Evolutionary conservation across 2,329 filamentous ascomycete genomes (phyloP), one percentile per base, ranked within the genome.

Genomic region (Pseudonectria foliicola): DNA sequence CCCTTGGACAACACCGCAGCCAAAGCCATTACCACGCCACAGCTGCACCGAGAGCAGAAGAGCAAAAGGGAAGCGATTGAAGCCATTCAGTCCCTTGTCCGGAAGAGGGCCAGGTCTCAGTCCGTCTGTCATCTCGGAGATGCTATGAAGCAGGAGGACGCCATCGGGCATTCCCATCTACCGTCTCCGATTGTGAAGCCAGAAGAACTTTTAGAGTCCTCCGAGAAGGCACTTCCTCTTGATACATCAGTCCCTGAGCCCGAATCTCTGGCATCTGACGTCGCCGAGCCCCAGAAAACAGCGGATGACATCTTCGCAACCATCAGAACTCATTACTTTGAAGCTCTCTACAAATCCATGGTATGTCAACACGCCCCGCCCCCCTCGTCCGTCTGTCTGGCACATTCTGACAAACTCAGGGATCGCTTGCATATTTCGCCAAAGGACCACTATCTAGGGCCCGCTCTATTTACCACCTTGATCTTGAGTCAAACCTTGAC

Each of bases 381-480:
- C n/a, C n/a, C n/a, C n/a, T n/a, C n/a, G n/a, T n/a, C n/a, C n/a
- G n/a, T n/a, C n/a, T n/a, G n/a, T n/a, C n/a, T n/a, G n/a, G n/a
- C n/a, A n/a, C n/a, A n/a, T 38, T 12, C 45, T 52, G 13, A 55
- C 46, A 31, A 3, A 7, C 10, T 23, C 8, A 85, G 71, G 85
- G 82, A 24, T 86, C 85, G 4, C 63, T 90, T 37, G 85, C 85
- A 38, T 92, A 89, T 58, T 89, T 90, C 59, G 81, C 81, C 13
- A 92, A 92, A 63, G 85, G 85, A 1, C 83, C 85, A 2, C 64
- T 92, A 13, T 85, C 85, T 29, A 73, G 84, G 47, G 80, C 83
- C 29, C 75, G 85, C 39, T 82, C 80, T 30, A 74, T 79, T 11
- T 86, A 86, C 43, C 75, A 80, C 38, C 61, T 77, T 11, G 73